Conservation (phyloP, 2,329 filamentous ascomycete genomes). For the Huntiella decipiens region DNA sequence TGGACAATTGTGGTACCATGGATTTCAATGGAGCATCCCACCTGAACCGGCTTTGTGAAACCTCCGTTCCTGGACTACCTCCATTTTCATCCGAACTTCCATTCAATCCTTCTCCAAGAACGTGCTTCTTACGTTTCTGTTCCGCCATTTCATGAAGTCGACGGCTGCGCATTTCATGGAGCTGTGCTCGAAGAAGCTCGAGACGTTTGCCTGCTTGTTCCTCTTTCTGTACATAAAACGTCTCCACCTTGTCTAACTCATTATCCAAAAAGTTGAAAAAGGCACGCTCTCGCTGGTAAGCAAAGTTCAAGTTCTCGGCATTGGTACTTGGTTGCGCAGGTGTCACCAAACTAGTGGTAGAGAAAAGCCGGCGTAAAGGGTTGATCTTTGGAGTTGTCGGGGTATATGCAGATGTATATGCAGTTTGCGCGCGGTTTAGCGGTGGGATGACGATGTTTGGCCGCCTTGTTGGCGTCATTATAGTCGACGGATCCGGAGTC, state of each 20-base stretch:
- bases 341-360: slow-evolving; percentile 14
- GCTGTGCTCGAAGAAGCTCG: slow-evolving; percentile 53
- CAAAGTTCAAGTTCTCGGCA: slow-evolving; percentile 27
- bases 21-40: slow-evolving; percentile 36
- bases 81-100: not conserved
- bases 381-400: slow-evolving; percentile 15
- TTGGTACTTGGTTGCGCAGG: not conserved
- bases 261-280: slow-evolving; percentile 73
- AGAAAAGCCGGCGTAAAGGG: slow-evolving; percentile 19
- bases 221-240: slow-evolving; percentile 77
- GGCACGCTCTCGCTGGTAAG: slow-evolving; percentile 58
- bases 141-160: slow-evolving; percentile 52
- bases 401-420: slow-evolving; percentile 1
- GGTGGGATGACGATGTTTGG: not conserved
- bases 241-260: slow-evolving; percentile 80
- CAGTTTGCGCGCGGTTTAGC: not conserved
- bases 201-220: slow-evolving; percentile 61
- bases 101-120: not conserved
- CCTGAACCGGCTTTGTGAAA: not conserved
- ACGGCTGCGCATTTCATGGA: slow-evolving; percentile 82
- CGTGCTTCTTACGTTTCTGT: slow-evolving; percentile 19
- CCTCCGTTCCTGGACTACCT: slow-evolving; percentile 8
- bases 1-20: slow-evolving; percentile 13
- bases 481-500: not conserved
- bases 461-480: slow-evolving; percentile 1